Percentiles rank a stretch among this genome's conserved stretches.
phyloP scores from a whole-genome alignment of 139 green algal species.

The Ostreobium quekettii region DNA sequence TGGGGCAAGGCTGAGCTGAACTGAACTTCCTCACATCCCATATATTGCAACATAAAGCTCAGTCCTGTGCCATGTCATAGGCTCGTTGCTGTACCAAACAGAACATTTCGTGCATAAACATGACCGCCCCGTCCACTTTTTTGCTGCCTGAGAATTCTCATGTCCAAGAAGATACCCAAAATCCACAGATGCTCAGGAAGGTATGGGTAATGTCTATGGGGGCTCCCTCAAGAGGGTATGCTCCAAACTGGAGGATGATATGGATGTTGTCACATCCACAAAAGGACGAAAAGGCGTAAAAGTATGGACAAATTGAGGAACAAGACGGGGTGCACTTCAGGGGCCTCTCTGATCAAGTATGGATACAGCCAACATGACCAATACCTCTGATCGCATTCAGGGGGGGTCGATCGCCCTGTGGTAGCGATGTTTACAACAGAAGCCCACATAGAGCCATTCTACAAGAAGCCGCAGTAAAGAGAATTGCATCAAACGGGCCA shows the following conservation, averaged over 20 bases:
- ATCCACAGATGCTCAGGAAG: too few relatives aligned
- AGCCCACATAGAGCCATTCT: background rate
- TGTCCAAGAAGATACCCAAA: too few relatives aligned
- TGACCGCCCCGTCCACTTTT: background rate
- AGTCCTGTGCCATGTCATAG: background rate
- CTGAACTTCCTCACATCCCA: too few relatives aligned
- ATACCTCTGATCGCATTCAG: background rate
- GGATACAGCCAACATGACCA: background rate
- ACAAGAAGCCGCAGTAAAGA: background rate
- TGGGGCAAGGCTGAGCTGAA: too few relatives aligned
- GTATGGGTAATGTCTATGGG: too few relatives aligned
- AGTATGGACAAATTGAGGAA: too few relatives aligned
- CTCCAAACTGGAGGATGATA: too few relatives aligned
- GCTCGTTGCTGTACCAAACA: background rate
- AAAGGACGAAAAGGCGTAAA: too few relatives aligned
- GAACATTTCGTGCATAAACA: background rate
- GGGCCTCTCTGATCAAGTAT: background rate
- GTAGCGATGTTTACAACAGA: background rate
- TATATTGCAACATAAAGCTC: constrained; percentile 5
- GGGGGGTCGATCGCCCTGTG: background rate
- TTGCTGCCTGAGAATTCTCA: too few relatives aligned
- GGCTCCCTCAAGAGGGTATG: too few relatives aligned
- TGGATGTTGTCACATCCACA: too few relatives aligned
- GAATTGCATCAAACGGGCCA: too few relatives aligned
- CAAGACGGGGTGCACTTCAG: background rate